Conservation (phyloP, 73 alveolate species). For the Paramecium biaurelia region DNA sequence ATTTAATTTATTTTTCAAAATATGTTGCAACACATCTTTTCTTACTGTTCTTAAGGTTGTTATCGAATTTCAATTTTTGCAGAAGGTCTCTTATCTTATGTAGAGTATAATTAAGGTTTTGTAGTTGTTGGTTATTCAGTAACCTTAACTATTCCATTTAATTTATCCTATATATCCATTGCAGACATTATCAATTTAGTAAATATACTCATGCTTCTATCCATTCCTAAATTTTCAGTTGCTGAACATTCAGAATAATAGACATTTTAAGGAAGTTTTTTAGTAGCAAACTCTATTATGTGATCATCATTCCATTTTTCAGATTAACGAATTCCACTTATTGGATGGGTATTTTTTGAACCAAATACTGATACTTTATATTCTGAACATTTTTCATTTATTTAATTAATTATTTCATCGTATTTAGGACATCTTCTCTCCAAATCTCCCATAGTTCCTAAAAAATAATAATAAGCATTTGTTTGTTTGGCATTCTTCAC, state of each 20-base stretch:
- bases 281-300: neutral
- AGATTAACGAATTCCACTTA: neutral
- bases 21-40: neutral
- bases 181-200: neutral
- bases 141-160: neutral
- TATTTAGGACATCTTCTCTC: neutral
- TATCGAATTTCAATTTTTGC: neutral
- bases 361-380: neutral
- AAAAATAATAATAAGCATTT: neutral
- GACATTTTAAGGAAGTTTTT: neutral
- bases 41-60: neutral
- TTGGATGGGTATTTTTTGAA: neutral
- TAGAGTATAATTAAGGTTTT: neutral
- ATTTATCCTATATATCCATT: neutral
- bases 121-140: neutral
- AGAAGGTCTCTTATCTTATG: conserved; percentile 3
- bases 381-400: neutral
- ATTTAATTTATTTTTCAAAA: neutral
- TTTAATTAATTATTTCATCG: neutral
- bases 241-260: conserved; percentile 32
- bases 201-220: neutral
- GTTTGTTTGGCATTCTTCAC: neutral
- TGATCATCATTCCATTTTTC: conserved; percentile 10
- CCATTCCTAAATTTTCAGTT: conserved; percentile 4
- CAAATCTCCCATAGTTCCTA: conserved; percentile 41